Conservation (phyloP, 768 basidiomycete species). For the Macrolepiota albuminosa region DNA sequence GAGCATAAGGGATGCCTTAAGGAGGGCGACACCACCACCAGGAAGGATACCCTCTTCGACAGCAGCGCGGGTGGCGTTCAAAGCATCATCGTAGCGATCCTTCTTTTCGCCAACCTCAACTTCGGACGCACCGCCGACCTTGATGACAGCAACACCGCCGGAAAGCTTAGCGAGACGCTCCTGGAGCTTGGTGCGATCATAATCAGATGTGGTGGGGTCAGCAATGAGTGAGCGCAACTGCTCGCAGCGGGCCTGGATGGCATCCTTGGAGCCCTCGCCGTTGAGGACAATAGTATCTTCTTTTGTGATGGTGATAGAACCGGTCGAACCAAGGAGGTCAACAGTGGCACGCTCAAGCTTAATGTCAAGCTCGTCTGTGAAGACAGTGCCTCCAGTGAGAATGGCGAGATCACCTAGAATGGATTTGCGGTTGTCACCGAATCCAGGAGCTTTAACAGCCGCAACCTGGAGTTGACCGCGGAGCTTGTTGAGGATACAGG, state of each 20-base stretch:
- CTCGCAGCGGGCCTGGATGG: conserved; percentile 91
- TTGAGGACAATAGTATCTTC: conserved; percentile 97
- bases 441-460: conserved; percentile 96
- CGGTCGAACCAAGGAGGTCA: conserved; percentile 88
- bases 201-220: conserved; percentile 86
- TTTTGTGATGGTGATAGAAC: conserved; percentile 92
- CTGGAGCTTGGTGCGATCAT: conserved; percentile 91
- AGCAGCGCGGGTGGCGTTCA: conserved; percentile 97
- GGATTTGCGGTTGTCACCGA: conserved; percentile 98
- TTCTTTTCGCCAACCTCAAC: conserved; percentile 99
- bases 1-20: conserved; percentile 78
- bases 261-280: conserved; percentile 86
- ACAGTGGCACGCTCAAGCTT: conserved; percentile 89
- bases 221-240: conserved; percentile 83
- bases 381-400: conserved; percentile 96
- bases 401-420: conserved; percentile 97
- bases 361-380: conserved; percentile 95
- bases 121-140: conserved; percentile 89
- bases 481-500: conserved; percentile 98
- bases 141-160: conserved; percentile 98
- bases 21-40: conserved; percentile 90
- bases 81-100: conserved; percentile 95
- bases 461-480: conserved; percentile 93
- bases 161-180: conserved; percentile 95
- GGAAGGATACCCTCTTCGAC: conserved; percentile 99